Evolutionary conservation across 2,329 filamentous ascomycete genomes (phyloP).

Genomic region (Fusarium circinatum): DNA sequence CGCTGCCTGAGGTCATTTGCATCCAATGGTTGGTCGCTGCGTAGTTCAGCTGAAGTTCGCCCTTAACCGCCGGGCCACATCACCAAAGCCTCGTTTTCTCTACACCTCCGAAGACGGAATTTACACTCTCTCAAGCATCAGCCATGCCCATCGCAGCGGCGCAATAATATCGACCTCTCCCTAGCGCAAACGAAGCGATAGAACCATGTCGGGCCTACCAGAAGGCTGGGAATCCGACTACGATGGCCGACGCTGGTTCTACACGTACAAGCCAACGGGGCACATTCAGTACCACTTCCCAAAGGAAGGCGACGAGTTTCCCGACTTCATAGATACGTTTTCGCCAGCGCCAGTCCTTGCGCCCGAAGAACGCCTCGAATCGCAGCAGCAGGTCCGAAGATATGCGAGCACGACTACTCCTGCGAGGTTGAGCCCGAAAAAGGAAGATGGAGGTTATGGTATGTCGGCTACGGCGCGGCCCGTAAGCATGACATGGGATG

Average conservation of each 20-base stretch:
- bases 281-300: conserved; percentile 67
- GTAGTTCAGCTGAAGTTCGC: conserved; percentile 29
- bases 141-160: conserved; percentile 24
- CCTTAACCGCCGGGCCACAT: conserved; percentile 22
- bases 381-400: conserved; percentile 60
- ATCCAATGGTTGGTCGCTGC: conserved; percentile 18
- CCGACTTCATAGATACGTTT: conserved; percentile 58
- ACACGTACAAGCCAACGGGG: conserved; percentile 64
- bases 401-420: conserved; percentile 37
- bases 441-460: conserved; percentile 29
- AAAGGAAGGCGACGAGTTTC: conserved; percentile 67
- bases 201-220: conserved; percentile 54
- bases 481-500: conserved; percentile 48
- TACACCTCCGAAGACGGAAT: conserved; percentile 8
- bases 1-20: conserved; percentile 15
- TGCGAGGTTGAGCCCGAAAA: conserved; percentile 7
- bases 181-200: conserved; percentile 12
- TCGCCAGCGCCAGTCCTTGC: conserved; percentile 53
- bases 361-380: conserved; percentile 64
- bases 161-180: conserved; percentile 23
- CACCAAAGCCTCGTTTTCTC: conserved; percentile 17
- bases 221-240: conserved; percentile 68
- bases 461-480: conserved; percentile 50
- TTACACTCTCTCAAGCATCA: background rate
- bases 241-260: conserved; percentile 68